Evolutionary conservation across 2,329 filamentous ascomycete species (phyloP), one percentile per base, ranked within the genome.

Genomic region (Cryphonectria naterciae): DNA sequence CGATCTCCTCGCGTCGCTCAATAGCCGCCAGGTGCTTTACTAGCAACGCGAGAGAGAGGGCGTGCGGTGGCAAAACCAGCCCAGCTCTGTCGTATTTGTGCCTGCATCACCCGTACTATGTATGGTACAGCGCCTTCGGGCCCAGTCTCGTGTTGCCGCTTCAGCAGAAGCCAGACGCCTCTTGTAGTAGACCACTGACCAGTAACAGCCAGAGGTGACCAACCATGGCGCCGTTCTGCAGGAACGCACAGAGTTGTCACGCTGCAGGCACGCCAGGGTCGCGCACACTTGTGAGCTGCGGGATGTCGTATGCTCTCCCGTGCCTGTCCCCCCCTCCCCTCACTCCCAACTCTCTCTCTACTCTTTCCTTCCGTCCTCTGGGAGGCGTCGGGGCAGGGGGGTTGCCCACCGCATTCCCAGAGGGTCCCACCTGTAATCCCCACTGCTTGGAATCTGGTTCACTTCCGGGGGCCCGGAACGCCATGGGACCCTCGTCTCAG

Each of bases 401-500:
- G 62, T 52, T 60, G 58, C 43, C 63, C 61, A 52, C 65, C 28
- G 56, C 54, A 69, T 60, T 41, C n/a, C 68, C 65, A 64, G 64
- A 61, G 52, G 68, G 46, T 49, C 63, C 65, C 68, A 37, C 58
- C 49, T 60, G n/a, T 43, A 4, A 17, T 64, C 69, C 54, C 69
- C 68, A 70, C 69, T 64, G 66, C 64, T 64, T 67, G 66, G 69
- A 41, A 56, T 67, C 65, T 72, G 60, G 71, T 25, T 69, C 71
- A 71, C 71, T 43, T 72, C 71, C 67, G 71, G 71, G 71, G 65
- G 46, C 68, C 71, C 71, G 69, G 71, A 66, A 72, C 63, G 41
- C 28, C 68, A 71, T 68, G 66, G 71, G 68, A 72, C 71, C 71
- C 68, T 66, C 71, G 71, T 71, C 71, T 60, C 71, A 58, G 58